These are phyloP conservation scores for Cardamine resedifolia DNA, from an alignment of 345 rosid species.

Conservation along the genomic window DNA sequence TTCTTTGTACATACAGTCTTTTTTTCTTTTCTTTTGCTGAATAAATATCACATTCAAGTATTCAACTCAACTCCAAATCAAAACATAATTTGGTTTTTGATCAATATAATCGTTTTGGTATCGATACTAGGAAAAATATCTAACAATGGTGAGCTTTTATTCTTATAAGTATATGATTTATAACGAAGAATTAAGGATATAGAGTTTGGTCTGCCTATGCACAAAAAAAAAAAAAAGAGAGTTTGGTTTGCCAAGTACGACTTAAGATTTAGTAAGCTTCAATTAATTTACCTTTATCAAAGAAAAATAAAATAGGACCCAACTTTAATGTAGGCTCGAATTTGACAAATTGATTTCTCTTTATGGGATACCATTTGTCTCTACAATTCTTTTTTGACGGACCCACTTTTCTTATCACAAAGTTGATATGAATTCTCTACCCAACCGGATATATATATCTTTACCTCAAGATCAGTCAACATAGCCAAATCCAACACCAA, in stretches of 20 bases:
- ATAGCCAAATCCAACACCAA: neutral
- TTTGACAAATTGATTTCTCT: conserved; percentile 36
- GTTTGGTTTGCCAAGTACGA: conserved; percentile 1
- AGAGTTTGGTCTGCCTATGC: neutral
- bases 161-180: neutral
- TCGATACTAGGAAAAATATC: neutral
- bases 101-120: neutral
- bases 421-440: neutral
- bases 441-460: neutral
- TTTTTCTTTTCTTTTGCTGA: too few species aligned
- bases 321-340: conserved; percentile 35
- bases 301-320: conserved; percentile 5
- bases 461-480: neutral
- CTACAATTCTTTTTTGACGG: conserved; percentile 25
- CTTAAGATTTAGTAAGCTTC: conserved; percentile 10
- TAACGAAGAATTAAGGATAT: neutral
- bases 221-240: neutral
- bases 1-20: too few species aligned
- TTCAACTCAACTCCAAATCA: neutral
- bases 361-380: conserved; percentile 43
- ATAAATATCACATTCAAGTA: too few species aligned
- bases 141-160: neutral
- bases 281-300: neutral
- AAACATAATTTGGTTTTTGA: neutral
- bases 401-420: conserved; percentile 28